Percentiles rank a stretch among this genome's conserved stretches.
phyloP scores from a whole-genome alignment of 345 rosid species.

The Gossypium stocksii region DNA sequence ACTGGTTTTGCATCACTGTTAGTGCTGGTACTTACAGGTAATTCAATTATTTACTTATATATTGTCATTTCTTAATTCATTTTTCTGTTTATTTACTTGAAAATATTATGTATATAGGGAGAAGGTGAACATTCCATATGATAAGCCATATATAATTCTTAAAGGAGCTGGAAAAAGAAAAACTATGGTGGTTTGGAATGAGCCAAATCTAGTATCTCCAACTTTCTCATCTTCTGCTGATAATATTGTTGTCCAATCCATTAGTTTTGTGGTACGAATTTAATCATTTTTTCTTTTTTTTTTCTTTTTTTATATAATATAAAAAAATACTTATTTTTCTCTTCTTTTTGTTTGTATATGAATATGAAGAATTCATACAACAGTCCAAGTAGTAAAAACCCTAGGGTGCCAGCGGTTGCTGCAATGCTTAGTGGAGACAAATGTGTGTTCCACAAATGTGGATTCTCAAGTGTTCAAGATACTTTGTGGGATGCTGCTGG shows the following conservation, averaged over 20 bases:
- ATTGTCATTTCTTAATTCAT: too few species aligned
- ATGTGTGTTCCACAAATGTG: slow-evolving; percentile 47
- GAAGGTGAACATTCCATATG: slow-evolving; percentile 58
- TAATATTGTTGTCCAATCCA: slow-evolving; percentile 46
- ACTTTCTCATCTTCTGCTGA: slow-evolving; percentile 66
- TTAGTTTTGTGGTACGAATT: slow-evolving; percentile 46
- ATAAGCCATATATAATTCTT: slow-evolving; percentile 59
- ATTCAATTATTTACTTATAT: too few species aligned
- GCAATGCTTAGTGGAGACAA: slow-evolving; percentile 66
- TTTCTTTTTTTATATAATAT: background rate
- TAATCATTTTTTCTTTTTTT: background rate
- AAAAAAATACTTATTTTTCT: background rate
- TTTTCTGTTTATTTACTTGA: too few species aligned
- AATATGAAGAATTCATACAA: slow-evolving; percentile 58
- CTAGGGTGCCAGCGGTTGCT: slow-evolving; percentile 50
- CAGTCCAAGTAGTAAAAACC: slow-evolving; percentile 34
- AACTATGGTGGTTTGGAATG: slow-evolving; percentile 66
- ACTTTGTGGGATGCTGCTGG: slow-evolving; percentile 75
- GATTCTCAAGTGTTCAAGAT: slow-evolving; percentile 70
- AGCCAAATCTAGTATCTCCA: slow-evolving; percentile 43
- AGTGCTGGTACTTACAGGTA: slow-evolving; percentile 52
- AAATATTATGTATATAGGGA: slow-evolving; percentile 36
- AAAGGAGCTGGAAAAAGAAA: slow-evolving; percentile 49
- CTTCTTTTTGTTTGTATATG: background rate
- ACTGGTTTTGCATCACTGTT: slow-evolving; percentile 53